Evolutionary conservation across 305 asterid species (phyloP).

Genomic region (Fraxinus sp.): DNA sequence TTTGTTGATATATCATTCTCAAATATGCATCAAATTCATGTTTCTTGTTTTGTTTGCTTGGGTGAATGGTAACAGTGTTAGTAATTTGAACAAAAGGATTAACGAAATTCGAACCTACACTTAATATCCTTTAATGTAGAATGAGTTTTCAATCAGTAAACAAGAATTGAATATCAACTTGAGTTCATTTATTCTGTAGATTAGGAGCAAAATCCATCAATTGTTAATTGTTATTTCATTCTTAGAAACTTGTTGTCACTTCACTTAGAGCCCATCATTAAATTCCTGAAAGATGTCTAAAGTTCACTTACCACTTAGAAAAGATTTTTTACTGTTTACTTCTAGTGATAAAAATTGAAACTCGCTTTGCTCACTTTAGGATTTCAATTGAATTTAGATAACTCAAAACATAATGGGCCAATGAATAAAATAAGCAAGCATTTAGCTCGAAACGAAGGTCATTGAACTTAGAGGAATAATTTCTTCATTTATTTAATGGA

Average conservation of each 20-base stretch:
- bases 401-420: background rate
- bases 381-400: background rate
- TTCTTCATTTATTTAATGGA: background rate
- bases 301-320: background rate
- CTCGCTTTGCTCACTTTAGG: background rate
- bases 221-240: background rate
- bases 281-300: slow-evolving; percentile 1
- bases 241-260: background rate
- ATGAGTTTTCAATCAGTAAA: background rate
- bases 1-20: background rate
- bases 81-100: background rate
- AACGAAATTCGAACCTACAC: background rate
- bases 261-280: background rate
- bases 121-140: background rate
- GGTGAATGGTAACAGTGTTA: background rate
- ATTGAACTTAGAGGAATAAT: background rate
- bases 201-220: background rate
- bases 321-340: background rate
- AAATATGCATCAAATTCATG: background rate
- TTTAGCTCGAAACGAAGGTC: background rate
- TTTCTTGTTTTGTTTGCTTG: background rate
- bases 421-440: background rate
- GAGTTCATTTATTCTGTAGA: background rate
- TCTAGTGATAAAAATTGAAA: background rate
- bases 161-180: background rate